Conservation (phyloP, 768 basidiomycete species). For the Suillus sp. region DNA sequence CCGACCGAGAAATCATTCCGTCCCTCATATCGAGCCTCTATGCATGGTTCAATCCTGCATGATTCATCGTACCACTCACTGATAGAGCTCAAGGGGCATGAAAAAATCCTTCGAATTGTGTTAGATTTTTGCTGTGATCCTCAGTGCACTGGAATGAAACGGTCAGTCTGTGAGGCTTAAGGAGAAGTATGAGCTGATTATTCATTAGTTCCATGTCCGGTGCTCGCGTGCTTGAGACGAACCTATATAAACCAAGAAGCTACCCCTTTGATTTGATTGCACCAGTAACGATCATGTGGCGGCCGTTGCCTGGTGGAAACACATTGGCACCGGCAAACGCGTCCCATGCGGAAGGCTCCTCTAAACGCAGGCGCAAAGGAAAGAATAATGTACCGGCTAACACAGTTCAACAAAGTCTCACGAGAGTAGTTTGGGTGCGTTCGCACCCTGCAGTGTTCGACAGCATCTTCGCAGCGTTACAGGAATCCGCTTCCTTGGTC, state of each 20-base stretch:
- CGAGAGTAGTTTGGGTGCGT: constrained; percentile 69
- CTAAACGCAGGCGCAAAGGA: constrained; percentile 23
- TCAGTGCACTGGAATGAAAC: constrained; percentile 61
- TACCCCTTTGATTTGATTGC: constrained; percentile 77
- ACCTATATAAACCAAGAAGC: constrained; percentile 58
- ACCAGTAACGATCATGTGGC: constrained; percentile 78
- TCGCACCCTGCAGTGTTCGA: constrained; percentile 76
- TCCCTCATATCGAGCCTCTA: constrained; percentile 85
- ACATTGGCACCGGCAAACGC: background rate
- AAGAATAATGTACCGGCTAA: constrained; percentile 22
- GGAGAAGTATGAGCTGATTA: background rate
- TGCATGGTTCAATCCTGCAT: constrained; percentile 84
- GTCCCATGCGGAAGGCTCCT: constrained; percentile 14
- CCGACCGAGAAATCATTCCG: constrained; percentile 94
- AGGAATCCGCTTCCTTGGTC: constrained; percentile 49
- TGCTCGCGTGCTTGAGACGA: constrained; percentile 63
- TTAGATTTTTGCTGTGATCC: constrained; percentile 65
- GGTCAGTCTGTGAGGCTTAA: constrained; percentile 41
- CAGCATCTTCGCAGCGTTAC: constrained; percentile 55
- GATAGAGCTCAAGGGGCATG: constrained; percentile 71
- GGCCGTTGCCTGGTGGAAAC: constrained; percentile 32
- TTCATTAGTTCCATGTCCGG: constrained; percentile 62
- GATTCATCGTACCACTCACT: constrained; percentile 86
- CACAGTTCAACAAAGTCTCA: constrained; percentile 14
- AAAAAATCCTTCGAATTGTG: constrained; percentile 51